Evolutionary conservation across 768 basidiomycete genomes (phyloP), one percentile per base, ranked within the genome.

Genomic region (Auricularia sp.): DNA sequence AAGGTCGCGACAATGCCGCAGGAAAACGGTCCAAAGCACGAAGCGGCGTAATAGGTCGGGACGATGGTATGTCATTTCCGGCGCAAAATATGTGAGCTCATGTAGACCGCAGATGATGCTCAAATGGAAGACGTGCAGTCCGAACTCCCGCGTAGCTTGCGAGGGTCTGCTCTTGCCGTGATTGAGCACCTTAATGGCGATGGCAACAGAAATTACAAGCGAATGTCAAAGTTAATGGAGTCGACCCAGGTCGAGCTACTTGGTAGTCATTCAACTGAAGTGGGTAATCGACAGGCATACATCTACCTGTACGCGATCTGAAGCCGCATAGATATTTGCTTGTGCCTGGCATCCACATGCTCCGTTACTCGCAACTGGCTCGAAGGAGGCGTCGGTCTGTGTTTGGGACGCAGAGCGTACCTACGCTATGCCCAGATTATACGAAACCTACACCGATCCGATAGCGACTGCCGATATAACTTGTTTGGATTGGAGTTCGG

Each of bases 311-410:
- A 29, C 29, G 29, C 47, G 63, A 35, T 62, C 33, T 36, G n/a
- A 64, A 34, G 35, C 23, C 58, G 36, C 47, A 21, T 21, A 91
- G 90, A 88, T 92, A 5, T 93, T 91, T 63, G 85, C 88, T 4
- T 89, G 88, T 64, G 83, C 86, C 3, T 93, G 88, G 80, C 91
- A 90, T 74, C 90, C 91, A 11, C 76, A 80, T 39, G 77, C 77
- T 36, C 78, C 81, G 43, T 70, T 85, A 21, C 74, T 93, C n/a
- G 88, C 88, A 21, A 85, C 90, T 35, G 91, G 91, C 90, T 90
- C 91, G 47, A 90, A 87, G 72, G 89, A 93, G 73, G 85, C 87
- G 51, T 77, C 84, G 21, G 82, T 91, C 14, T 83, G 88, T 67
- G 75, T 90, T 64, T 93, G 90, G 90, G 78, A 85, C 65, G 73